phyloP scores from a whole-genome alignment of 2,329 filamentous ascomycete species.

The Phialocephala sp. region DNA sequence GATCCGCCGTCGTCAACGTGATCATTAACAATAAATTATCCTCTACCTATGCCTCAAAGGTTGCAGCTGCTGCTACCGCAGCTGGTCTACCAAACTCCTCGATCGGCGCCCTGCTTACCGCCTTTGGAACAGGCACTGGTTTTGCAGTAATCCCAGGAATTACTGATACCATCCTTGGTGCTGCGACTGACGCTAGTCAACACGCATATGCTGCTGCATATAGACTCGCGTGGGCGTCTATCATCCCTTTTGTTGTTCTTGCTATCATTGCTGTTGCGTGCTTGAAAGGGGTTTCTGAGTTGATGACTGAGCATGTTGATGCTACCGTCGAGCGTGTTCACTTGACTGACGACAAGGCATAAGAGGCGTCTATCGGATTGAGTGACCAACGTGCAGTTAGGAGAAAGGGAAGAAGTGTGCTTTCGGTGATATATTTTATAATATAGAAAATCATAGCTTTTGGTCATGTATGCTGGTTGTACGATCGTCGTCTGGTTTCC shows the following conservation, averaged over 20 bases:
- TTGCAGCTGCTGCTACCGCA: slow-evolving; percentile 48
- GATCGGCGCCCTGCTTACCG: slow-evolving; percentile 47
- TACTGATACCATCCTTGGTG: slow-evolving; percentile 46
- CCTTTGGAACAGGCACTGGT: slow-evolving; percentile 45
- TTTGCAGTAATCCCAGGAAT: slow-evolving; percentile 31
- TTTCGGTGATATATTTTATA: not conserved
- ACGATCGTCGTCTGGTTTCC: not conserved
- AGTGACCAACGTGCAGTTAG: not conserved
- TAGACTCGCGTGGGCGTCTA: slow-evolving; percentile 54
- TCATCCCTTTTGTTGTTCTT: slow-evolving; percentile 58
- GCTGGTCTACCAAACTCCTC: slow-evolving; percentile 51
- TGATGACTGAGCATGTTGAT: slow-evolving; percentile 61
- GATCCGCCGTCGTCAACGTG: slow-evolving; percentile 57
- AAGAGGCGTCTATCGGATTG: not conserved
- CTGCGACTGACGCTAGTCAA: slow-evolving; percentile 48
- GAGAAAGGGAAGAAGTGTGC: not conserved
- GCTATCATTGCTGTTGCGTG: slow-evolving; percentile 51
- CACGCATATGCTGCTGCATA: slow-evolving; percentile 55
- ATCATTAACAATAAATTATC: slow-evolving; percentile 55
- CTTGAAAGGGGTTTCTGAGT: slow-evolving; percentile 54
- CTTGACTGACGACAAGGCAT: slow-evolving; percentile 17
- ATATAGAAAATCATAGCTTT: not conserved
- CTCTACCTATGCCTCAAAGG: slow-evolving; percentile 47
- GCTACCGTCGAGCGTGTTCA: slow-evolving; percentile 52
- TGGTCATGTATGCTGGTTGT: slow-evolving; percentile 1